Percentiles rank a stretch among this genome's conserved stretches.
Conservation (phyloP, 176 grass and related monocot genomes). For the Luzula sylvatica region DNA sequence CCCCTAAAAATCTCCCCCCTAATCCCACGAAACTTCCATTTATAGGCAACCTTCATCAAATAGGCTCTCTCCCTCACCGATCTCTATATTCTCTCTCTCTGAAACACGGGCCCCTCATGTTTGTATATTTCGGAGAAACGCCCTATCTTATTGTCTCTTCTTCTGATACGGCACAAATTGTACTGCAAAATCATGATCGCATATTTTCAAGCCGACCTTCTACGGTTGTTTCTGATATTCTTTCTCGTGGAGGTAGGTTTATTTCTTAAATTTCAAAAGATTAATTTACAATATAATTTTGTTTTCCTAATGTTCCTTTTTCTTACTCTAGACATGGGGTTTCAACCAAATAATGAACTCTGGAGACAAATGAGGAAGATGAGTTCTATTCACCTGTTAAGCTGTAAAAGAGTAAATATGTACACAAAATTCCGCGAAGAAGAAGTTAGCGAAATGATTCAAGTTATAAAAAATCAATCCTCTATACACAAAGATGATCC, state of each 20-base stretch:
- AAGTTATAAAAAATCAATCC: not conserved
- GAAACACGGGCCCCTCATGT: too few species aligned
- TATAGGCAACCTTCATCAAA: constrained; percentile 22
- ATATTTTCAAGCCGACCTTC: constrained; percentile 11
- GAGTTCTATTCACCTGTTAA: constrained; percentile 1
- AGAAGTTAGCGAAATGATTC: constrained; percentile 6
- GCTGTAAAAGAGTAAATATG: not conserved
- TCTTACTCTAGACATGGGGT: constrained; percentile 6
- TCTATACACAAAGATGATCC: not conserved
- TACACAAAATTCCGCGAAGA: constrained; percentile 1
- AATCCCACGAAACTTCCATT: constrained; percentile 13
- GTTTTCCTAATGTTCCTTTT: too few species aligned
- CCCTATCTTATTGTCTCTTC: too few species aligned
- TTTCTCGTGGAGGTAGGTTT: not conserved
- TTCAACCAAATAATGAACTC: constrained; percentile 7
- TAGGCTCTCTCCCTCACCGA: constrained; percentile 2
- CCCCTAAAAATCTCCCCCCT: not conserved
- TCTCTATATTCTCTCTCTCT: too few species aligned
- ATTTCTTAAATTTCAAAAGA: too few species aligned
- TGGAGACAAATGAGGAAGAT: too few species aligned
- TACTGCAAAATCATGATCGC: constrained; percentile 18
- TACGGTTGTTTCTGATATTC: not conserved
- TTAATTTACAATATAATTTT: too few species aligned
- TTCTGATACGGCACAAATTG: constrained; percentile 6
- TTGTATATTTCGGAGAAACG: too few species aligned